Evolutionary conservation across 345 rosid genomes (phyloP), one percentile per base, ranked within the genome.

Genomic region (Dipteronia sinensis): DNA sequence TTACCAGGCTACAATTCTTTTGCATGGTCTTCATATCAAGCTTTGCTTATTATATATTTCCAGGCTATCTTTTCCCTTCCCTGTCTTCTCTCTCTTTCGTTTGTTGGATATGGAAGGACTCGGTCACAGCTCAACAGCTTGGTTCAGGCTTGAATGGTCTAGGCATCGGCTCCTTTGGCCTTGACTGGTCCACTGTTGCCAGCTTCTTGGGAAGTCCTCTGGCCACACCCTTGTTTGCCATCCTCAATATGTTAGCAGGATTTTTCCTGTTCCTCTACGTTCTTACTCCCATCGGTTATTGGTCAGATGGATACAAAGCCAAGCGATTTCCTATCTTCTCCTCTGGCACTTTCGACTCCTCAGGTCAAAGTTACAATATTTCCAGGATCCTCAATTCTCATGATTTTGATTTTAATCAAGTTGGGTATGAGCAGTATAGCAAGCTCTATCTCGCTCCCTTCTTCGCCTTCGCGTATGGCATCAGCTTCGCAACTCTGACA

Each of bases 381-480:
- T 77, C 86, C 8, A 58, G 93, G 68, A 84, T 95, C 65, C 84
- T 95, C 46, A 83, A 91, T 16, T n/a, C 71, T 5, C 59, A 81
- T 40, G 7, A 68, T 1, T 88, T 91, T 16, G 89, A 91, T 56
- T 49, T 95, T 42, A 65, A 95, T 64, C 67, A 64, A 2, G 59
- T 2, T 0, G 84, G 76, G 4, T 89, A 90, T 72, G 38, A 90
- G 4, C 63, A 9, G 63, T 93, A 93, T 77, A 91, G 98, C 89
- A 88, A 88, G 62, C 87, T 95, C 51, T 80, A 93, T 80, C 47
- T 95, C 67, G 86, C 95, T 77, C 74, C 89, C 23, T 71, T 87
- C 49, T 92, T 95, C 23, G 94, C 94, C 10, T 61, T 90, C 71
- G 27, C 23, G 20, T 93, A 93, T 55, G 98, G 98, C 11, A 65